These are phyloP conservation scores for Flaveria linearis DNA, from an alignment of 129 eudicot species.

Conservation along the genomic window DNA sequence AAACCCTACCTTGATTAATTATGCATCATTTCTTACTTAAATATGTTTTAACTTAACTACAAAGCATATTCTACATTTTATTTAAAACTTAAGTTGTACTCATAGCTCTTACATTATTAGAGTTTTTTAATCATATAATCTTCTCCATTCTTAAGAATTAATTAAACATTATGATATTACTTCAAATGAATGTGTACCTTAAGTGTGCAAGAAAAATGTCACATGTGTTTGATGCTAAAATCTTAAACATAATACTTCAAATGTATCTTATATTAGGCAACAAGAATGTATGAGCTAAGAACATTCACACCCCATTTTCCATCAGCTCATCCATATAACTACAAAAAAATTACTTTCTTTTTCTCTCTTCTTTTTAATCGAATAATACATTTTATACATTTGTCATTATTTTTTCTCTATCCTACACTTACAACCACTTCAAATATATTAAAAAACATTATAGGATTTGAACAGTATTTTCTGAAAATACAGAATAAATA, in stretches of 20 bases:
- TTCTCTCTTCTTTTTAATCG: too few species aligned
- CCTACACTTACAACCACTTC: too few species aligned
- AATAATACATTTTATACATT: too few species aligned
- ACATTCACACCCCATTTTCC: too few species aligned
- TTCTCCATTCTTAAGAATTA: conserved; percentile 18
- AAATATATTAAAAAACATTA: too few species aligned
- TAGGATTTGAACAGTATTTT: too few species aligned
- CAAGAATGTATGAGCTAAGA: too few species aligned
- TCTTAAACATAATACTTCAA: neutral
- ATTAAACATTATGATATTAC: neutral
- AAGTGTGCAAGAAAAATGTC: neutral
- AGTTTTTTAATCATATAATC: neutral
- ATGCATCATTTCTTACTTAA: conserved; percentile 22
- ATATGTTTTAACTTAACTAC: conserved; percentile 28
- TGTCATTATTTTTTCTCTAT: too few species aligned
- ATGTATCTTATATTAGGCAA: too few species aligned
- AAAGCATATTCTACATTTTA: conserved; percentile 21
- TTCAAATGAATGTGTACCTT: neutral
- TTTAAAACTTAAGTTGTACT: conserved; percentile 22
- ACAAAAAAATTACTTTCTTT: too few species aligned
- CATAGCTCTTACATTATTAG: conserved; percentile 26
- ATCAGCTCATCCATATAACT: too few species aligned
- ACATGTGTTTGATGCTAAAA: conserved; percentile 10
- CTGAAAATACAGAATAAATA: too few species aligned
- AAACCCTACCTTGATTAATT: conserved; percentile 31